Percentiles rank a stretch among this genome's conserved stretches.
These are phyloP conservation scores for Periglandula ipomoeae DNA, from an alignment of 2,329 filamentous ascomycete species.

Conservation along the genomic window DNA sequence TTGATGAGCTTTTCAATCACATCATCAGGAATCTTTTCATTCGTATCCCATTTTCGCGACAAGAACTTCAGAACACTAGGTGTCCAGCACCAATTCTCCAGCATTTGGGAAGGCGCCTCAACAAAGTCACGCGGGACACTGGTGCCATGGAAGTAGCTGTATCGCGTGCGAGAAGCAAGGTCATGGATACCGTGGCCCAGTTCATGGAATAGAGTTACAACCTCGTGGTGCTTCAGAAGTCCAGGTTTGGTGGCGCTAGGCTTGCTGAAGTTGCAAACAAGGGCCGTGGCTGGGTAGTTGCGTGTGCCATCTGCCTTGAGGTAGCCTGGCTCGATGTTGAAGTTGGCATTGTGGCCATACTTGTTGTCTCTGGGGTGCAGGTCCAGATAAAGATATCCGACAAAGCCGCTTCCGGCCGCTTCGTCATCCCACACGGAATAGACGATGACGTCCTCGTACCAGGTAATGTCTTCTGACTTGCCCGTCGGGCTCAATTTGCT, in stretches of 20 bases:
- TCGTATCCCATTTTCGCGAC: constrained; percentile 64
- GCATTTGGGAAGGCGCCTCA: constrained; percentile 63
- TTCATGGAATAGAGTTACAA: constrained; percentile 75
- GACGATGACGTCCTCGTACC: constrained; percentile 76
- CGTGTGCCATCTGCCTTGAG: constrained; percentile 57
- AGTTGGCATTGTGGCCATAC: constrained; percentile 79
- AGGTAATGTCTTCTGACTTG: constrained; percentile 62
- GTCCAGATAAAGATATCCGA: constrained; percentile 77
- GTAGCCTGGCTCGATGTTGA: constrained; percentile 69
- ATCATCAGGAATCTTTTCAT: constrained; percentile 63
- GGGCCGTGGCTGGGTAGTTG: constrained; percentile 66
- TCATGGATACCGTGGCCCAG: constrained; percentile 65
- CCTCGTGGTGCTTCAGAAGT: constrained; percentile 73
- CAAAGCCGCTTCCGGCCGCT: constrained; percentile 60
- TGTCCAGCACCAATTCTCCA: constrained; percentile 70
- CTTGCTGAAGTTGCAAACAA: constrained; percentile 83
- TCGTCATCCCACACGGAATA: constrained; percentile 78
- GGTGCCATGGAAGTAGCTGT: constrained; percentile 60
- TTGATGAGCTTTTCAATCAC: constrained; percentile 65
- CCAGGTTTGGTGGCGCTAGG: constrained; percentile 67
- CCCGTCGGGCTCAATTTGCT: constrained; percentile 55
- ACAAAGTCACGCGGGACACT: constrained; percentile 60
- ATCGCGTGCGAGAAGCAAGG: constrained; percentile 52
- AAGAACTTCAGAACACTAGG: constrained; percentile 55
- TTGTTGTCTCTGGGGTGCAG: constrained; percentile 73